These are phyloP conservation scores for Calonectria leucothoes DNA, from an alignment of 2,329 filamentous ascomycete species.

Conservation along the genomic window DNA sequence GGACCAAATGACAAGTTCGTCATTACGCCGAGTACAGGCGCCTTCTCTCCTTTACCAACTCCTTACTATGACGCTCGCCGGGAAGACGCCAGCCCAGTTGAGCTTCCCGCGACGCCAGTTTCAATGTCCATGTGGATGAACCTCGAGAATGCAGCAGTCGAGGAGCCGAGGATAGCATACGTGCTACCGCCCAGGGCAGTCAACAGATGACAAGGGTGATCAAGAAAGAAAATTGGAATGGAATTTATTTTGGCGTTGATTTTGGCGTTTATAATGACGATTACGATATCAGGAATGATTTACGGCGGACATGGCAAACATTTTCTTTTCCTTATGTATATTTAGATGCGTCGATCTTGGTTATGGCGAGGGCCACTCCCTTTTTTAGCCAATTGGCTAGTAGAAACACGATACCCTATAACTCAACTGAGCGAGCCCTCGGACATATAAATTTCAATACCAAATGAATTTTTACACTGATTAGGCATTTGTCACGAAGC, in stretches of 20 bases:
- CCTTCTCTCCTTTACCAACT: slow-evolving; percentile 30
- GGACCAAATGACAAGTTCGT: slow-evolving; percentile 41
- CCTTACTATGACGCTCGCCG: background rate
- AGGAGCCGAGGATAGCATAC: slow-evolving; percentile 42
- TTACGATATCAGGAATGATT: slow-evolving; percentile 20
- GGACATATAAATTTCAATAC: background rate
- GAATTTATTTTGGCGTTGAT: background rate
- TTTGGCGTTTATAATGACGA: slow-evolving; percentile 29
- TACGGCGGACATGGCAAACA: slow-evolving; percentile 9
- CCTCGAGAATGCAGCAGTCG: slow-evolving; percentile 39
- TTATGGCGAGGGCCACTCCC: background rate
- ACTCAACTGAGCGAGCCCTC: background rate
- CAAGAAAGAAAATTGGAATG: slow-evolving; percentile 3
- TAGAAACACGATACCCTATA: background rate
- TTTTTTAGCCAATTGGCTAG: background rate
- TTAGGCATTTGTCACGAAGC: background rate
- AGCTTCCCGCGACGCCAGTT: slow-evolving; percentile 42
- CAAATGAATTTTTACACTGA: background rate
- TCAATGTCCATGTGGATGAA: slow-evolving; percentile 43
- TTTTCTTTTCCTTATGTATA: background rate
- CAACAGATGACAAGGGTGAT: background rate
- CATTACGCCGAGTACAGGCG: slow-evolving; percentile 37
- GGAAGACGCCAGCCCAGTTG: slow-evolving; percentile 32
- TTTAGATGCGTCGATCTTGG: background rate
- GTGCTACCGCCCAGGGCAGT: slow-evolving; percentile 32